Evolutionary conservation across 2,329 filamentous ascomycete species (phyloP), one percentile per base, ranked within the genome.

Genomic region (Macrophomina pseudophaseolina): DNA sequence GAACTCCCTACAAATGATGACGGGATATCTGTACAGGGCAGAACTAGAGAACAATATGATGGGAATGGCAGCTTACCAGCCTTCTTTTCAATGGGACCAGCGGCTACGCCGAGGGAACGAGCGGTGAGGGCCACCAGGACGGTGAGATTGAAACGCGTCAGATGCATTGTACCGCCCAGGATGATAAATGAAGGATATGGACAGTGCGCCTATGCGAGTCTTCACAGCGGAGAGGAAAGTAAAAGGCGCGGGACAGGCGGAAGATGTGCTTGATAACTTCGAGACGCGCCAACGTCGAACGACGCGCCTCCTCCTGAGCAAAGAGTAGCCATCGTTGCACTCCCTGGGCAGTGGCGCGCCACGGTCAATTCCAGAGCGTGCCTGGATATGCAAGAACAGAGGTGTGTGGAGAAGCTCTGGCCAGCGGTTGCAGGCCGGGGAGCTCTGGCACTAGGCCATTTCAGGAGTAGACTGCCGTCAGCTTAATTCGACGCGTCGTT

Each of bases 61-160:
- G 30, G 38, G 56, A 23, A 66, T 33, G 32, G 35, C 52, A 66
- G 40, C 70, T 69, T 51, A 73, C 72, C 69, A 68, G 69, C 69
- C 66, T 70, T 65, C 63, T 72, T 70, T 32, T 65, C 69, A 16
- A 73, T 49, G 48, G 72, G 71, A 28, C 70, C 66, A 38, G 69
- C 71, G 59, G 70, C 69, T 33, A 58, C 70, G 66, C 69, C 69
- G 67, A 71, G 68, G 33, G 69, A 46, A 11, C 53, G 59, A 53
- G 52, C 68, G 14, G 70, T 69, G 23, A 67, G 59, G 14, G 71
- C 70, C 12, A 71, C 11, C 35, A 72, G 44, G 23, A 68, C 66
- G 62, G 65, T 40, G 23, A 72, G 46, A 38, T 59, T 59, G 58
- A 40, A 42, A 44, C 32, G 56, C 58, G 58, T 49, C 33, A 70